Evolutionary conservation across 306 rosid genomes (phyloP), one percentile per base, ranked within the genome.

Genomic region (Vigna trinervia): DNA sequence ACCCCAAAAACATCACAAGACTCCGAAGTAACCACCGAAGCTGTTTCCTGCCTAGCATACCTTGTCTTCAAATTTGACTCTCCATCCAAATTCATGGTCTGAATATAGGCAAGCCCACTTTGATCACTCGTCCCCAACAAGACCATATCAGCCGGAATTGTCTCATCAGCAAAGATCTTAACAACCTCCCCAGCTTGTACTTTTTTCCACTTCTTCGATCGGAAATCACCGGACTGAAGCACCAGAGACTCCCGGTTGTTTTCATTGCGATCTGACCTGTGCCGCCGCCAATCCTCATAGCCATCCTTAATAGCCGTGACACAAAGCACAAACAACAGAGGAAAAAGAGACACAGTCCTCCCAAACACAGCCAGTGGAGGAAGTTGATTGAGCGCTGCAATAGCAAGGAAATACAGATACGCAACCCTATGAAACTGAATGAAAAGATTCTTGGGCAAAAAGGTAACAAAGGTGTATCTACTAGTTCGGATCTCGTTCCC

Each of bases 51-150:
- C 83, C 88, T 86, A 20, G 99, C 99, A 83, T 86, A 96, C 88
- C 99, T 91, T 5, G 99, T 96, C 85, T 96, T 96, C 87, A 96
- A 86, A 87, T 96, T 96, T 3, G 99, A 92, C 74, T 96, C 99
- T 34, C 99, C 99, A 82, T 96, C 99, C 88, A 96, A 88, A 89
- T 96, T 96, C 97, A 92, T 92, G 2, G 99, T 96, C 84, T 92
- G 99, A 75, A 96, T 90, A 74, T 92, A 96, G 68, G 98, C 98
- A 75, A 96, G 89, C 68, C 99, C 99, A 74, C 96, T 96, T 11
- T 88, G 93, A 79, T 96, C 99, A 79, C 99, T 96, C n/a, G 97
- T 88, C 75, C 97, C 97, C 80, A 96, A 76, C 88, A 96, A 80
- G n/a, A 96, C 98, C 94, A 96, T 87, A 34, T 96, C 99, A 64